phyloP scores from a whole-genome alignment of 2,329 filamentous ascomycete species.

The Colletotrichum sublineola region DNA sequence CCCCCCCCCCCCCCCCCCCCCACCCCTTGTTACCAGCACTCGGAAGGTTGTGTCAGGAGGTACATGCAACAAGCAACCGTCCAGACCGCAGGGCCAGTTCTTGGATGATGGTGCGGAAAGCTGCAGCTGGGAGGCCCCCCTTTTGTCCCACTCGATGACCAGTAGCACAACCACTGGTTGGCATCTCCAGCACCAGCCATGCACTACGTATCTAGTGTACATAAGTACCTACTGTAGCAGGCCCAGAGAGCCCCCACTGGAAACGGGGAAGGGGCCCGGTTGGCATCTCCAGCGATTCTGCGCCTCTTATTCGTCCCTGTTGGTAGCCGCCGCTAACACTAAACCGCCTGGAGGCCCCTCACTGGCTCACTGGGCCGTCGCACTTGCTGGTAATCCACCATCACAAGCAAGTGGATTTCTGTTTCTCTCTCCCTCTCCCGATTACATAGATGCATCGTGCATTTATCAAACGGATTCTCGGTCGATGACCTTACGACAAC shows the following conservation, averaged over 20 bases:
- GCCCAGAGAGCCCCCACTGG: conserved; percentile 4
- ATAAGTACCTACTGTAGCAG: not conserved
- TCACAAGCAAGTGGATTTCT: conserved; percentile 29
- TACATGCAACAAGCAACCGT: conserved; percentile 11
- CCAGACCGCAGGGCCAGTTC: conserved; percentile 19
- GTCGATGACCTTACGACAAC: conserved; percentile 11
- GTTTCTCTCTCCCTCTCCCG: not conserved
- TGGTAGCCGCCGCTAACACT: conserved; percentile 28
- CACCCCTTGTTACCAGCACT: not conserved
- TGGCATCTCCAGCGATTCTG: conserved; percentile 29
- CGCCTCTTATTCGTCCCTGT: conserved; percentile 26
- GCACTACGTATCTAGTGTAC: not conserved
- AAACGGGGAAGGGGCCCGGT: conserved; percentile 15
- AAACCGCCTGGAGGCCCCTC: conserved; percentile 16
- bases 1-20: not conserved
- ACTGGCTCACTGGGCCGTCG: conserved; percentile 17
- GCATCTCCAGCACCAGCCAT: conserved; percentile 12
- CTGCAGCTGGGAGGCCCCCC: conserved; percentile 24
- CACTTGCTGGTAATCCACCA: conserved; percentile 15
- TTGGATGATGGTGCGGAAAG: conserved; percentile 29
- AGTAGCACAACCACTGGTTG: conserved; percentile 28
- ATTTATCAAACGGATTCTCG: not conserved
- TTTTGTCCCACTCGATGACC: conserved; percentile 12
- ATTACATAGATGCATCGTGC: not conserved
- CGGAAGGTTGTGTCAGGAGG: not conserved